These are phyloP conservation scores for Raffaelea albimanens DNA, from an alignment of 2,329 filamentous ascomycete species.

Conservation along the genomic window DNA sequence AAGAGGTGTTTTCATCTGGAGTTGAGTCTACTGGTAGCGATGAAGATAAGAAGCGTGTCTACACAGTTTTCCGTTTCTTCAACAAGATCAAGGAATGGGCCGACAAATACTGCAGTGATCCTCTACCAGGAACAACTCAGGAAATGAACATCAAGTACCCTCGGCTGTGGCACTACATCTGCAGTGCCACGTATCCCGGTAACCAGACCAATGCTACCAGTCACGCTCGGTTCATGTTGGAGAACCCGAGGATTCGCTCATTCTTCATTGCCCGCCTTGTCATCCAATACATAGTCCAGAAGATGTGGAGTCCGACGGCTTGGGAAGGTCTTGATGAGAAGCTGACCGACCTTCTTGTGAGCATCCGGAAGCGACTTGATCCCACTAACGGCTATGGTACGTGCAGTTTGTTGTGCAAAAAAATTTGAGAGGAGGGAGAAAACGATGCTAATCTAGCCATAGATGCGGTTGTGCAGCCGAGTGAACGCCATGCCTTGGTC, in stretches of 20 bases:
- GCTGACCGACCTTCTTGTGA: slow-evolving; percentile 14
- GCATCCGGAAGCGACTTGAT: slow-evolving; percentile 14
- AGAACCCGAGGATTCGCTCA: slow-evolving; percentile 19
- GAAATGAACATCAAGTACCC: slow-evolving; percentile 5
- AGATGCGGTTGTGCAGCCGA: slow-evolving; percentile 8
- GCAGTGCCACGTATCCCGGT: slow-evolving; percentile 20
- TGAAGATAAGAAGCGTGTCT: slow-evolving; percentile 7
- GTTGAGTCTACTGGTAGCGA: neutral
- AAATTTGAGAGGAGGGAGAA: neutral
- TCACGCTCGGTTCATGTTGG: slow-evolving; percentile 23
- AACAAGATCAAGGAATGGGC: slow-evolving; percentile 13
- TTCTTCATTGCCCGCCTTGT: slow-evolving; percentile 29
- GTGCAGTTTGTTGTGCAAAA: neutral
- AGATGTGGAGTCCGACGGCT: slow-evolving; percentile 22
- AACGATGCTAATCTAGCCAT: neutral
- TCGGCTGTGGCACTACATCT: slow-evolving; percentile 27
- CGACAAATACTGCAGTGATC: slow-evolving; percentile 5
- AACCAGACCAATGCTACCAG: slow-evolving; percentile 18
- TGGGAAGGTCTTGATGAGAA: slow-evolving; percentile 22
- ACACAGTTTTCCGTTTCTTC: slow-evolving; percentile 12
- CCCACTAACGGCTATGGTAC: slow-evolving; percentile 18
- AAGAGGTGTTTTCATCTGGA: slow-evolving; percentile 2
- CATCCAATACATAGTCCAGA: slow-evolving; percentile 24
- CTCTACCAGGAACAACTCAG: slow-evolving; percentile 3
- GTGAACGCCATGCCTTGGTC: slow-evolving; percentile 25